phyloP scores from a whole-genome alignment of 441 rosid species.

The Gossypium schwendimanii region DNA sequence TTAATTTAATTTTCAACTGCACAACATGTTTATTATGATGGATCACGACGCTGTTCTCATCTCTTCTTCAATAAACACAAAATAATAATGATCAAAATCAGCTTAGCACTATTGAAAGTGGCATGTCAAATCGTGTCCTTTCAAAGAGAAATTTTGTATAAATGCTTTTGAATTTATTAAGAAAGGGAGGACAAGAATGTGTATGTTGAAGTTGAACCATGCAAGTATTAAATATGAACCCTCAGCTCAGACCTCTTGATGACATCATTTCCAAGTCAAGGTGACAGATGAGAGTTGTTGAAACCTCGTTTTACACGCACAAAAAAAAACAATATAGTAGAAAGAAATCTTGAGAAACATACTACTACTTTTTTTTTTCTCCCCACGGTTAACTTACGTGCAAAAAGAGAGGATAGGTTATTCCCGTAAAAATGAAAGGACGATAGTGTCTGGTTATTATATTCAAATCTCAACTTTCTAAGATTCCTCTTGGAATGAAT shows the following conservation, averaged over 20 bases:
- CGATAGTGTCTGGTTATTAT: neutral
- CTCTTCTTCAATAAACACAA: neutral
- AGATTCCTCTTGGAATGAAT: conserved; percentile 35
- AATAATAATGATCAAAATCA: neutral
- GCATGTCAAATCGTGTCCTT: conserved; percentile 4
- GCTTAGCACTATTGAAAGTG: neutral
- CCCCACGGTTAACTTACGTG: neutral
- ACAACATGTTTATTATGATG: neutral
- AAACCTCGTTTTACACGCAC: neutral
- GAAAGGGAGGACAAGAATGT: neutral
- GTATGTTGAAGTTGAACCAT: neutral
- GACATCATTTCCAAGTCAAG: conserved; percentile 7
- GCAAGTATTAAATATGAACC: neutral
- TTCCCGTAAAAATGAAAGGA: neutral
- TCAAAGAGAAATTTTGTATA: conserved; percentile 7
- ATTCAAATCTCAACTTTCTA: conserved; percentile 1
- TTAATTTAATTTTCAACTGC: neutral
- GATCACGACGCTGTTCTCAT: neutral
- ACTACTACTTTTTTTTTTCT: neutral
- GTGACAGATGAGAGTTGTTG: neutral
- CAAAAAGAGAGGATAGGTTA: conserved; percentile 5
- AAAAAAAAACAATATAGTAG: neutral
- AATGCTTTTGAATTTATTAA: neutral
- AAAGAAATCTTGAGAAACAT: neutral
- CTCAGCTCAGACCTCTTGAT: neutral